Evolutionary conservation across 2,329 filamentous ascomycete species (phyloP), one percentile per base, ranked within the genome.

Genomic region (Talaromyces sp.): DNA sequence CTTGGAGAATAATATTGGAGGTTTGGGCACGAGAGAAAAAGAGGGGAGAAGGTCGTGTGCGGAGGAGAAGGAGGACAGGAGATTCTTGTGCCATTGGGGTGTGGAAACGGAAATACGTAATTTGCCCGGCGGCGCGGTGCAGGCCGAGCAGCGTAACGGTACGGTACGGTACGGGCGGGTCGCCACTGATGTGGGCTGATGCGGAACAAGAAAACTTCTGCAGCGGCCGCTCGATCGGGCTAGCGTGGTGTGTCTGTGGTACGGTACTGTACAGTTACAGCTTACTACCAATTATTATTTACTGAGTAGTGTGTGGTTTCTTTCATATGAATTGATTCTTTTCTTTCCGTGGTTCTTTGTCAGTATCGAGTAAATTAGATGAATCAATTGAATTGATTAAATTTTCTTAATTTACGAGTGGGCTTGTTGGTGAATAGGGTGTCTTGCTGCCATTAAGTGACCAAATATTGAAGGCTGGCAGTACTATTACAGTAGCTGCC

Each of bases 121-220:
- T 48, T 27, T 48, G 19, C 11, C 19, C 21, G 46, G 27, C 46
- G 55, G 54, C 21, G 31, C 21, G 12, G 54, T 19, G 48, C 14
- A 14, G 24, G 54, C 11, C 3, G 26, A 21, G 19, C 14, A 11
- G 24, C 24, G 38, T 31, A 46, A 46, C 21, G 21, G 41, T 19
- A 52, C 48, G 24, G 48, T 29, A 52, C 26, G 27, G 35, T 38
- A 38, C 6, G 9, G 17, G 21, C 43, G 38, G 55, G 31, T 57
- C 55, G 55, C 55, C 55, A 57, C 55, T 17, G 21, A 2, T 41
- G 55, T 46, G 38, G 54, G 27, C 55, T 17, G 21, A 2, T 41
- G 55, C 31, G 38, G 54, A n/a, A 48, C 41, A 17, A 52, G 43
- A 52, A 29, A 57, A 57, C 43, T 50, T 50, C 55, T 57, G 55